Evolutionary conservation across 306 rosid species (phyloP).

Genomic region (Delonix regia): DNA sequence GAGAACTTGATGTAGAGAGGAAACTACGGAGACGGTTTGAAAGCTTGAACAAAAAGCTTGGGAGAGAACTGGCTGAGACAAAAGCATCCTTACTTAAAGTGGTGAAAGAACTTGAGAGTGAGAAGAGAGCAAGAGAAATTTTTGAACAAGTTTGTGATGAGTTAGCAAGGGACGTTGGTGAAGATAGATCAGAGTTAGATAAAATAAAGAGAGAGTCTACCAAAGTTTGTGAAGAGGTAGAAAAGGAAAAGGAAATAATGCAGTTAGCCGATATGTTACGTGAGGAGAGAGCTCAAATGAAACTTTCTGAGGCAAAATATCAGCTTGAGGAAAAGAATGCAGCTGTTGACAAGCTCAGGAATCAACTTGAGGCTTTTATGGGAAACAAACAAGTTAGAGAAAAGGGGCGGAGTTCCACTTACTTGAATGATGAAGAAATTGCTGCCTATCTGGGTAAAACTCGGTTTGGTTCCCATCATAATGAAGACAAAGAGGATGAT

Average conservation of each 20-base stretch:
- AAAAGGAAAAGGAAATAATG: conserved; percentile 82
- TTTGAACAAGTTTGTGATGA: conserved; percentile 84
- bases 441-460: conserved; percentile 64
- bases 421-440: conserved; percentile 67
- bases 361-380: conserved; percentile 85
- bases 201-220: conserved; percentile 60
- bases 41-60: conserved; percentile 94
- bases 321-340: conserved; percentile 76
- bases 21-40: conserved; percentile 83
- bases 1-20: conserved; percentile 90
- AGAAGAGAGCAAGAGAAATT: conserved; percentile 93
- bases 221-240: conserved; percentile 64
- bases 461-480: conserved; percentile 51
- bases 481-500: conserved; percentile 67
- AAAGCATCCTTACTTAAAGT: conserved; percentile 80
- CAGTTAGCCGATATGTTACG: conserved; percentile 62
- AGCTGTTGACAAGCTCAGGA: conserved; percentile 82
- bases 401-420: conserved; percentile 59
- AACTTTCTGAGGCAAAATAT: conserved; percentile 74
- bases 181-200: conserved; percentile 68
- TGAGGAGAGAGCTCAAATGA: conserved; percentile 81
- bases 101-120: conserved; percentile 87
- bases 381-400: conserved; percentile 73
- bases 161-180: conserved; percentile 72
- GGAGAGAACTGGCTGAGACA: conserved; percentile 89